Conservation (phyloP, 208 protist genomes). For the Trypanosoma lewisi region DNA sequence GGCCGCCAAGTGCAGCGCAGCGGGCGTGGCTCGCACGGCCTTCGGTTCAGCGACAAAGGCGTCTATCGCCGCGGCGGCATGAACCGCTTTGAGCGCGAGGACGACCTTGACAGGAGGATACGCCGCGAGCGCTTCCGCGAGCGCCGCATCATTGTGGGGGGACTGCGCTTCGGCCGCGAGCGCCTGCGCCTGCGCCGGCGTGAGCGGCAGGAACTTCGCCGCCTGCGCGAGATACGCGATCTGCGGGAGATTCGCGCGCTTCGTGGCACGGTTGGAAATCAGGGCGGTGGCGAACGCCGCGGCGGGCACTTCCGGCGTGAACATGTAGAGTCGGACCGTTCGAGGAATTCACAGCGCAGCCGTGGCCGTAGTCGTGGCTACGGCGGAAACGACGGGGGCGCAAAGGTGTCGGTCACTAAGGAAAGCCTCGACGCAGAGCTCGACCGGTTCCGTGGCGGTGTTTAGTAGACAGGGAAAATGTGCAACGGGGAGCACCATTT, state of each 20-base stretch:
- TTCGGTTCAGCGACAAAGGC: constrained; percentile 61
- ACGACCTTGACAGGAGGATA: constrained; percentile 60
- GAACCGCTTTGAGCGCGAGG: constrained; percentile 78
- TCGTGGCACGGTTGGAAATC: not conserved
- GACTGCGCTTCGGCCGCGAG: constrained; percentile 27
- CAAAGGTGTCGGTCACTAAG: constrained; percentile 28
- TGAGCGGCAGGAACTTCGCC: constrained; percentile 18
- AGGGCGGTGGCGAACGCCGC: constrained; percentile 5
- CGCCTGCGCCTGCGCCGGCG: constrained; percentile 27
- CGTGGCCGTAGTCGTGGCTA: constrained; percentile 15
- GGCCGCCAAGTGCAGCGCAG: constrained; percentile 56
- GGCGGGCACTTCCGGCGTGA: constrained; percentile 8
- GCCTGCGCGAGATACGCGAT: constrained; percentile 18
- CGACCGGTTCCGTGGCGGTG: constrained; percentile 59
- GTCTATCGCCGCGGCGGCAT: constrained; percentile 60
- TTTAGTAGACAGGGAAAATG: constrained; percentile 27
- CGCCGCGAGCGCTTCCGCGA: constrained; percentile 50
- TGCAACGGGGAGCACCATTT: not conserved
- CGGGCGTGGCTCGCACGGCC: constrained; percentile 3
- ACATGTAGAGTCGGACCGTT: constrained; percentile 19
- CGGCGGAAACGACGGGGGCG: constrained; percentile 28
- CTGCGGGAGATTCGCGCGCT: constrained; percentile 16
- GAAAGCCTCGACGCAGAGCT: constrained; percentile 80
- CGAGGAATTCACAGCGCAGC: constrained; percentile 18
- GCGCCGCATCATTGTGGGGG: constrained; percentile 5